These are phyloP conservation scores for Thamnidium elegans DNA, from an alignment of 192 early-diverging fungal genomes.

Conservation along the genomic window DNA sequence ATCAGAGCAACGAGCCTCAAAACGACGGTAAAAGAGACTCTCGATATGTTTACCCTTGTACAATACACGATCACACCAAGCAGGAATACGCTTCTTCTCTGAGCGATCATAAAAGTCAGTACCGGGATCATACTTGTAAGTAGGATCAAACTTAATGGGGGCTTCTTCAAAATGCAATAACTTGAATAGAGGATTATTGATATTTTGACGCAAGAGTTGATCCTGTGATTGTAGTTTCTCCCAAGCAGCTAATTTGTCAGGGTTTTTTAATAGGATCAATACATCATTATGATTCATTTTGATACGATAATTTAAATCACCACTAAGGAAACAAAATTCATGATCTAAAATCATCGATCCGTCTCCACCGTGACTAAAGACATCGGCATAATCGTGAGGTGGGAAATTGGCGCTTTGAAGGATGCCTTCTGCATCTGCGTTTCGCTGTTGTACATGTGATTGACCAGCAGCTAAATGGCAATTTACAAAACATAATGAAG, in stretches of 20 bases:
- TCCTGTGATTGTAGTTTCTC: conserved; percentile 59
- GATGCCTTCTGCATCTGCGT: conserved; percentile 71
- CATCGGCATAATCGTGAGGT: conserved; percentile 36
- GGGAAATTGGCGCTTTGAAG: conserved; percentile 44
- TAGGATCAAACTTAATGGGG: conserved; percentile 81
- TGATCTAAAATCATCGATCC: conserved; percentile 82
- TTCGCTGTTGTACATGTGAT: conserved; percentile 64
- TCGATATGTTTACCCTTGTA: conserved; percentile 48
- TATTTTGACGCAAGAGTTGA: conserved; percentile 54
- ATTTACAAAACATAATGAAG: conserved; percentile 83
- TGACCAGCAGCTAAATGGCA: conserved; percentile 87
- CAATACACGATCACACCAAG: conserved; percentile 95
- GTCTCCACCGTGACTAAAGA: conserved; percentile 81
- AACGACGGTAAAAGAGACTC: conserved; percentile 57
- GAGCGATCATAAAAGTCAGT: conserved; percentile 85
- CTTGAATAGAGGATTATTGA: conserved; percentile 66
- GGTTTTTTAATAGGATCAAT: conserved; percentile 37
- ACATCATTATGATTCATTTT: conserved; percentile 66
- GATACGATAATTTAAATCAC: conserved; percentile 97
- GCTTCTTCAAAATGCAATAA: conserved; percentile 76
- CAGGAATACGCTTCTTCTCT: conserved; percentile 90
- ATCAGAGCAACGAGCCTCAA: conserved; percentile 74
- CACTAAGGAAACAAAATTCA: conserved; percentile 70
- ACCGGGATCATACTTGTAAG: conserved; percentile 95
- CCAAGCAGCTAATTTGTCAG: conserved; percentile 36